Evolutionary conservation across 768 basidiomycete genomes (phyloP).

Genomic region (Tubosaeta brunneosetosa): DNA sequence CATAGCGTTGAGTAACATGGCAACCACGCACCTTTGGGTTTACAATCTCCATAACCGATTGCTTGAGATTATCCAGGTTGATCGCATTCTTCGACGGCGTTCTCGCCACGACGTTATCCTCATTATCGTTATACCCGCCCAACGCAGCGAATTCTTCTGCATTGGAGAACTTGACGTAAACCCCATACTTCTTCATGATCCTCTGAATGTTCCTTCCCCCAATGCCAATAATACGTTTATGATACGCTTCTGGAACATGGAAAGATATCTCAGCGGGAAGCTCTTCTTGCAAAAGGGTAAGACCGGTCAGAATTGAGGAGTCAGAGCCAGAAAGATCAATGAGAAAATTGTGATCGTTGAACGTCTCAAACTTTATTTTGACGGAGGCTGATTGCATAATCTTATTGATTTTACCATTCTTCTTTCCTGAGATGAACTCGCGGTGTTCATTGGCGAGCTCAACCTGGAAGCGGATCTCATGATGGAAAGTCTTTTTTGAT

Average conservation of each 20-base stretch:
- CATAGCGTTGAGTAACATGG: not conserved
- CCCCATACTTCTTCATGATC: constrained; percentile 99
- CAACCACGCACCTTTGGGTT: constrained; percentile 74
- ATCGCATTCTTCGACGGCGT: constrained; percentile 97
- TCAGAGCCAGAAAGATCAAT: constrained; percentile 89
- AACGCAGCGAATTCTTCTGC: constrained; percentile 94
- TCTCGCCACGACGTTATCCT: constrained; percentile 97
- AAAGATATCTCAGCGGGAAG: constrained; percentile 98
- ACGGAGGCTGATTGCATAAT: constrained; percentile 97
- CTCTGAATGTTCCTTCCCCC: constrained; percentile 97
- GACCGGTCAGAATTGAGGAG: constrained; percentile 78
- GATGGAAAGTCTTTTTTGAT: constrained; percentile 72
- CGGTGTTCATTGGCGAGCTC: constrained; percentile 97
- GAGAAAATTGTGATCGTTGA: constrained; percentile 93
- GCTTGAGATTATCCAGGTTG: constrained; percentile 91
- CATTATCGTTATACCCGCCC: constrained; percentile 94
- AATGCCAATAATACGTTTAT: constrained; percentile 98
- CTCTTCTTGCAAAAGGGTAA: constrained; percentile 91
- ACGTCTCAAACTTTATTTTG: constrained; percentile 98
- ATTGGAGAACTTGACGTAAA: constrained; percentile 98
- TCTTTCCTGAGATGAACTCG: constrained; percentile 98
- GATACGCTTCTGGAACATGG: constrained; percentile 96
- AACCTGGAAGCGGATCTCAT: constrained; percentile 97
- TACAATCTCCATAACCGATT: constrained; percentile 95
- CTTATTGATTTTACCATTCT: constrained; percentile 99